Percentiles rank a stretch among this genome's conserved stretches.
phyloP scores from a whole-genome alignment of 2,329 filamentous ascomycete genomes.

The Juglanconis juglandina region DNA sequence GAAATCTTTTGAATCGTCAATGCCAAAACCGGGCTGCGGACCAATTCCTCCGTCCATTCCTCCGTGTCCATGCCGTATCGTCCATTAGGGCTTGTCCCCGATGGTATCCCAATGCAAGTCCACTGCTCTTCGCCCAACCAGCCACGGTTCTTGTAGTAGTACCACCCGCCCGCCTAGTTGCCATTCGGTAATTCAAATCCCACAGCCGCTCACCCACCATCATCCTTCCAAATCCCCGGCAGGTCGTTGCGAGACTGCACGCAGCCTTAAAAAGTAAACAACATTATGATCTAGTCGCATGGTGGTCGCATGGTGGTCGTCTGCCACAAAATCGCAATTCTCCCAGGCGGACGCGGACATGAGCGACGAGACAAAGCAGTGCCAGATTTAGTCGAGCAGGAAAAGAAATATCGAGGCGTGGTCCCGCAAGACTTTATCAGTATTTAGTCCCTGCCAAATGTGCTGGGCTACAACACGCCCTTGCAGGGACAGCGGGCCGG shows the following conservation, averaged over 20 bases:
- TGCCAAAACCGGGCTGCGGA: conserved; percentile 8
- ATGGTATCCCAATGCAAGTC: conserved; percentile 17
- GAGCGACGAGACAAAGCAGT: conserved; percentile 28
- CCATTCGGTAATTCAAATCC: conserved; percentile 10
- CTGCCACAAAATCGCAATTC: conserved; percentile 30
- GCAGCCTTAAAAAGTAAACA: conserved; percentile 17
- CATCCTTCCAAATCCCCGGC: not conserved
- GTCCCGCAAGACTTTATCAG: conserved; percentile 32
- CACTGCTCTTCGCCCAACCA: not conserved
- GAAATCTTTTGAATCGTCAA: conserved; percentile 20
- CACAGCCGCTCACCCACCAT: conserved; percentile 2
- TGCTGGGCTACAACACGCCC: conserved; percentile 1
- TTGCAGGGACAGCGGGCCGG: conserved; percentile 1
- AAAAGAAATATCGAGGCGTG: conserved; percentile 22
- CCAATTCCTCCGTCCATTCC: not conserved
- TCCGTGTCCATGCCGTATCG: not conserved
- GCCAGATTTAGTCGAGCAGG: conserved; percentile 24
- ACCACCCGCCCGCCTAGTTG: conserved; percentile 10
- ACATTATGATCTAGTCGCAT: conserved; percentile 26
- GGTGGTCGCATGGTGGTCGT: conserved; percentile 23
- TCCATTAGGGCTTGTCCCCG: conserved; percentile 5
- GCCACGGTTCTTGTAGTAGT: conserved; percentile 14
- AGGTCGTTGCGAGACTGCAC: not conserved
- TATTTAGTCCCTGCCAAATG: conserved; percentile 13
- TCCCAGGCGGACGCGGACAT: conserved; percentile 37